A percentile compares a stretch with the other conserved stretches of the same genome.
Evolutionary conservation across 805 yeast species (phyloP).

Genomic region (Jamesozyma jinghongensis): DNA sequence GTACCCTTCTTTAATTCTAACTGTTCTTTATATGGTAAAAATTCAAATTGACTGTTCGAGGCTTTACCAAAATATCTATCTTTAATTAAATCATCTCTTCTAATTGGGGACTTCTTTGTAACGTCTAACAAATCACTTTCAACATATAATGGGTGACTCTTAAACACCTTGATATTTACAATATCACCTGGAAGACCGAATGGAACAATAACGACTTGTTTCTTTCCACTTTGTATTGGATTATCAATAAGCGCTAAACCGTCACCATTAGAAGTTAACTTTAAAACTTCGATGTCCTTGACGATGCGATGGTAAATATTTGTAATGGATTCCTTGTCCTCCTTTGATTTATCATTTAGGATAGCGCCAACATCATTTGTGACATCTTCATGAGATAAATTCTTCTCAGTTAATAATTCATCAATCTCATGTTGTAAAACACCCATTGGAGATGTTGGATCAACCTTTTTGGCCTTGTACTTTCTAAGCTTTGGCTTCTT

Average conservation of each 20-base stretch:
- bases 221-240: constrained; percentile 38
- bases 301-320: constrained; percentile 50
- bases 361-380: constrained; percentile 57
- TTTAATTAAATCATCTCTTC: constrained; percentile 52
- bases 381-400: constrained; percentile 39
- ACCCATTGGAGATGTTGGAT: constrained; percentile 74
- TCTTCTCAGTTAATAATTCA: constrained; percentile 39
- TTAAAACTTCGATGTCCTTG: constrained; percentile 45
- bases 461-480: constrained; percentile 55
- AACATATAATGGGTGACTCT: constrained; percentile 64
- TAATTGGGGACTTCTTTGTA: constrained; percentile 34
- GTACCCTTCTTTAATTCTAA: constrained; percentile 63
- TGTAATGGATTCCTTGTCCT: constrained; percentile 29
- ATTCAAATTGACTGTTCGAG: constrained; percentile 92
- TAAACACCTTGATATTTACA: constrained; percentile 61
- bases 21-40: constrained; percentile 64
- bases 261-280: constrained; percentile 73
- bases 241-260: constrained; percentile 66
- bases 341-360: constrained; percentile 43
- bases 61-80: constrained; percentile 80
- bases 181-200: constrained; percentile 83
- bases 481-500: constrained; percentile 38
- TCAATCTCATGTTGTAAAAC: constrained; percentile 67
- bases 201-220: constrained; percentile 71
- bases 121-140: constrained; percentile 66